Conservation (phyloP, 2,329 filamentous ascomycete species). For the Penicillium sp. region DNA sequence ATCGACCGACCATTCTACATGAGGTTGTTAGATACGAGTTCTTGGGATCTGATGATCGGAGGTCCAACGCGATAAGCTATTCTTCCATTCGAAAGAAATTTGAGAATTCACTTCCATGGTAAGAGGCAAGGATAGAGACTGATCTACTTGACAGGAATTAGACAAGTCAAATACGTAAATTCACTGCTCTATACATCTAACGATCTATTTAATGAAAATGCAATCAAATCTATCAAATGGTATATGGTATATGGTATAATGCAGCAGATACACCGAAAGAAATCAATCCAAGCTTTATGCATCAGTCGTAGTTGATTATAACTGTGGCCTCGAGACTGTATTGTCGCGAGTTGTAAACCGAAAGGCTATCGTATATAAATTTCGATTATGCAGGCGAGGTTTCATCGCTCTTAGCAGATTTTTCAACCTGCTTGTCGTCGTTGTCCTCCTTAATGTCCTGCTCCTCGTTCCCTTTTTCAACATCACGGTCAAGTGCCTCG, state of each 20-base stretch:
- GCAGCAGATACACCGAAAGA: neutral
- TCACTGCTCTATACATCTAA: neutral
- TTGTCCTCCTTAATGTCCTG: neutral
- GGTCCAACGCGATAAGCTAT: no score
- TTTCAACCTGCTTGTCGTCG: neutral
- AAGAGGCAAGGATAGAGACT: no score
- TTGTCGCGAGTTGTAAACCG: neutral
- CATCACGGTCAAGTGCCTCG: conserved; percentile 5
- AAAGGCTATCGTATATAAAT: neutral
- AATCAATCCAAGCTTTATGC: neutral
- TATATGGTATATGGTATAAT: neutral
- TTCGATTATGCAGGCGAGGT: neutral
- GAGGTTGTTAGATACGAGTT: no score
- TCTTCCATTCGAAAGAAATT: no score
- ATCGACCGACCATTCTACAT: no score
- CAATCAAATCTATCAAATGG: neutral
- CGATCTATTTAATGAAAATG: neutral
- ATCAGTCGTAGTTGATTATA: neutral
- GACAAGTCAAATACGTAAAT: no score
- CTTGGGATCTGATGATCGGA: no score
- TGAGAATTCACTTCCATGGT: no score
- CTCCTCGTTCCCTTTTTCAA: conserved; percentile 12
- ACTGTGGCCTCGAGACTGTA: neutral
- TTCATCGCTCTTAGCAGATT: neutral
- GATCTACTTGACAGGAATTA: no score